phyloP scores from a whole-genome alignment of 495 filamentous ascomycete species.

The Parathielavia appendiculata region DNA sequence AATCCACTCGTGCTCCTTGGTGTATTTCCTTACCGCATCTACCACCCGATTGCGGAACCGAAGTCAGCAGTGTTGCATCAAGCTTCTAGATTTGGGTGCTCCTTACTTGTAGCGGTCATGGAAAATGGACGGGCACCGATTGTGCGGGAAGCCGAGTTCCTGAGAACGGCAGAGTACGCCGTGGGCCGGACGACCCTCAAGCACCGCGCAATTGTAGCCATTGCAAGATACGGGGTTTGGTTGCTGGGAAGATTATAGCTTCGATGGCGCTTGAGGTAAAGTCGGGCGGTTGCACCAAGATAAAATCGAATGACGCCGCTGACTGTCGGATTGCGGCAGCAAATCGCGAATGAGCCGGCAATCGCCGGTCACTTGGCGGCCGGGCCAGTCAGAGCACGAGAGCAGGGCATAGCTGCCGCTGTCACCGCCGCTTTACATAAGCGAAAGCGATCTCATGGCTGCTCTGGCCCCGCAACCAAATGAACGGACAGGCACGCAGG shows the following conservation, averaged over 20 bases:
- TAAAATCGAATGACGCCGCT: conserved; percentile 22
- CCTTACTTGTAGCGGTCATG: conserved; percentile 41
- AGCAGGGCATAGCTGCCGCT: no score
- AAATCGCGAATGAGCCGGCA: conserved; percentile 15
- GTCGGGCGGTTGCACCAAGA: neutral
- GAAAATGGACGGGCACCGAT: conserved; percentile 40
- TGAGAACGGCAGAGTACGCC: conserved; percentile 34
- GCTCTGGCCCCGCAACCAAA: neutral
- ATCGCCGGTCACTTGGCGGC: conserved; percentile 15
- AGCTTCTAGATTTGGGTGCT: neutral
- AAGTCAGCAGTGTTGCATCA: conserved; percentile 7
- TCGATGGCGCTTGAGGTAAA: neutral
- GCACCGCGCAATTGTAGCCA: conserved; percentile 49
- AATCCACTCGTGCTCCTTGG: conserved; percentile 97
- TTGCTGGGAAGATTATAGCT: conserved; percentile 9
- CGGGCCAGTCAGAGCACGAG: conserved; percentile 14
- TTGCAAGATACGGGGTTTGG: conserved; percentile 20
- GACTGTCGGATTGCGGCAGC: neutral
- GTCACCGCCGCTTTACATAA: no score
- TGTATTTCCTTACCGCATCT: conserved; percentile 77
- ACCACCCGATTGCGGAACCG: neutral
- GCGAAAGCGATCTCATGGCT: neutral
- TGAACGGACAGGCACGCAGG: no score
- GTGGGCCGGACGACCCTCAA: conserved; percentile 41
- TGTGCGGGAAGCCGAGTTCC: conserved; percentile 30